phyloP scores from a whole-genome alignment of 495 filamentous ascomycete species.

The Penicillium herquei region DNA sequence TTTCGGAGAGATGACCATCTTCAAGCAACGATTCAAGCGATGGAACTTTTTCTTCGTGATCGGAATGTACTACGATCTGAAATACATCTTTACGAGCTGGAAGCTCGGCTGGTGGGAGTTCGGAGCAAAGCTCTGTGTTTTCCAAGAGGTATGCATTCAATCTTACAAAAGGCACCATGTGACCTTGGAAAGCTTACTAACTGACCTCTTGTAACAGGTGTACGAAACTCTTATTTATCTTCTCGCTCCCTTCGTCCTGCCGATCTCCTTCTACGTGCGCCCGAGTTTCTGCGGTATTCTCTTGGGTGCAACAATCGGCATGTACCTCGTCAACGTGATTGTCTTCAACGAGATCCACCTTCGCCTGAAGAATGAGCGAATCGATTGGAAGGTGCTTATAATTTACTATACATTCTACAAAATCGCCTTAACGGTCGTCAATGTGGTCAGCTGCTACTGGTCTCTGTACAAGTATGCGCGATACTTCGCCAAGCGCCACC shows the following conservation, averaged over 20 bases:
- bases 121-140: conserved; percentile 61
- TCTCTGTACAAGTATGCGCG: conserved; percentile 42
- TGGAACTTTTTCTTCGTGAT: conserved; percentile 55
- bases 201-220: conserved; percentile 19
- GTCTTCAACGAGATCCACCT: conserved; percentile 49
- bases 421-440: conserved; percentile 36
- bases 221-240: conserved; percentile 50
- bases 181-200: no score
- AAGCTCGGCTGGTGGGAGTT: conserved; percentile 50
- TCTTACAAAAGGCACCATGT: no score
- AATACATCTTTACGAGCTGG: conserved; percentile 47
- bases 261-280: conserved; percentile 43
- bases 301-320: conserved; percentile 26
- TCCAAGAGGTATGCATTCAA: conserved; percentile 56
- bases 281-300: conserved; percentile 37
- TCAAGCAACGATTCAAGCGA: conserved; percentile 46
- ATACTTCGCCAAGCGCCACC: conserved; percentile 43
- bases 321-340: conserved; percentile 40
- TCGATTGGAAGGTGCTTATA: conserved; percentile 25
- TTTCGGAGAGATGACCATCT: conserved; percentile 52
- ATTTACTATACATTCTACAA: conserved; percentile 45
- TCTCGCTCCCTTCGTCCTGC: conserved; percentile 45
- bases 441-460: conserved; percentile 44
- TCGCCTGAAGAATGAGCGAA: conserved; percentile 36
- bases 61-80: conserved; percentile 46